Evolutionary conservation across 306 rosid genomes (phyloP), one percentile per base, ranked within the genome.

Genomic region (Neltuma alba): DNA sequence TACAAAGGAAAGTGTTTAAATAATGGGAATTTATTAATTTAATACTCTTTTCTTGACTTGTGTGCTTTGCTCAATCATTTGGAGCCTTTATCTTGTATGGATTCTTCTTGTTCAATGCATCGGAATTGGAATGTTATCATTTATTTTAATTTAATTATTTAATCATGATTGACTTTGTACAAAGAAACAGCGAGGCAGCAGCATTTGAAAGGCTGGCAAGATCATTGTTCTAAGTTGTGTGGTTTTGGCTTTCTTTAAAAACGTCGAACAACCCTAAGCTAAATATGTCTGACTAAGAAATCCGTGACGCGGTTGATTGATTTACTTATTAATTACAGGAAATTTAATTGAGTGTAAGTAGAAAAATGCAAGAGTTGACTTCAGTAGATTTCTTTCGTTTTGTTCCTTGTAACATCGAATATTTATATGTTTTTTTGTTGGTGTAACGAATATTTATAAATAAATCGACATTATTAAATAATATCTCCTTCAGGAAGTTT

Each of bases 141-240:
- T 78, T 70, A 80, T 83, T 74, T 47, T 37, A 6, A 37, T 34
- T 74, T 40, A 9, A 40, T 40, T 40, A 75, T 83, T 81, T 85
- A 9, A 23, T 57, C 4, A 57, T 23, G 16, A 72, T 86, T 80
- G 31, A 67, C 76, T 33, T 62, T 60, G 62, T 7, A 76, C 82
- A 70, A 82, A 80, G 87, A 86, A 87, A 85, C 81, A 78, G 87
- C 38, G 72, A 75, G 60, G 92, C 55, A 42, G 47, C 77, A 80
- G 91, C 77, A 85, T 85, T 76, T 67, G 75, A 87, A 84, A 88
- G 97, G 97, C 89, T 87, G 91, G 44, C 44, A 40, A 40, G 44
- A 9, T 13, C 2, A 40, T 9, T 40, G 13, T 40, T 40, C 8
- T 7, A 7, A 37, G 41, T 37, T 37, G 7, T 37, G 41, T 37